These are phyloP conservation scores for Nemophila menziesii DNA, from an alignment of 257 asterid genomes.

Conservation along the genomic window DNA sequence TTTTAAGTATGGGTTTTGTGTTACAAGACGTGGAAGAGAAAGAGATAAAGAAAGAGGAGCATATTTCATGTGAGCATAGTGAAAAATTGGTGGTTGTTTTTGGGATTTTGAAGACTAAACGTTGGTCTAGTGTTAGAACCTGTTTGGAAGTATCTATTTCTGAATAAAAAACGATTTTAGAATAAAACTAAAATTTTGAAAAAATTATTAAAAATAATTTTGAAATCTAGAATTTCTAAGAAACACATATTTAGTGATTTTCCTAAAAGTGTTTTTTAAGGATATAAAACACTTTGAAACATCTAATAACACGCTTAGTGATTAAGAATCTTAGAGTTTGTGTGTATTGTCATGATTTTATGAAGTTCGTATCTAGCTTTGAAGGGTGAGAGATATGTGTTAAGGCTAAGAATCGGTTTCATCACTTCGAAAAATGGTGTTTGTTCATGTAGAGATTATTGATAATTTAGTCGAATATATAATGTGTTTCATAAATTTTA, in stretches of 20 bases:
- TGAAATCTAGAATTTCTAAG: too few species aligned
- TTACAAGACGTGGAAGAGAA: conserved; percentile 92
- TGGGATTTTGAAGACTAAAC: conserved; percentile 58
- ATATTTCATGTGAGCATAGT: conserved; percentile 84
- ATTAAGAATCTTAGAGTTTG: conserved; percentile 85
- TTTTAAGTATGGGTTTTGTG: conserved; percentile 50
- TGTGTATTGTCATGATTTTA: conserved; percentile 76
- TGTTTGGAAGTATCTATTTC: too few species aligned
- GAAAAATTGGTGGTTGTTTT: conserved; percentile 87
- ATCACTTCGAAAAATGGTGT: conserved; percentile 74
- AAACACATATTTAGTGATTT: too few species aligned
- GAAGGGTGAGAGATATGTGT: conserved; percentile 78
- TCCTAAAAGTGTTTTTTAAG: too few species aligned
- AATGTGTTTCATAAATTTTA: neutral
- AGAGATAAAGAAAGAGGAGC: conserved; percentile 87
- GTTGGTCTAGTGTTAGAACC: conserved; percentile 52
- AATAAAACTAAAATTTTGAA: too few species aligned
- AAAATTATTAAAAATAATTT: too few species aligned
- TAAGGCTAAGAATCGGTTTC: conserved; percentile 74
- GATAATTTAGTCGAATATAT: conserved; percentile 35
- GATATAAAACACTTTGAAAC: too few species aligned
- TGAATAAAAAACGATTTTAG: too few species aligned
- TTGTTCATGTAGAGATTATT: conserved; percentile 81
- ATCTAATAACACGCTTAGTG: too few species aligned
- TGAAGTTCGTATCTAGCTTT: conserved; percentile 54